Evolutionary conservation across 2,329 filamentous ascomycete species (phyloP).

Genomic region (Nigrospora oryzae): DNA sequence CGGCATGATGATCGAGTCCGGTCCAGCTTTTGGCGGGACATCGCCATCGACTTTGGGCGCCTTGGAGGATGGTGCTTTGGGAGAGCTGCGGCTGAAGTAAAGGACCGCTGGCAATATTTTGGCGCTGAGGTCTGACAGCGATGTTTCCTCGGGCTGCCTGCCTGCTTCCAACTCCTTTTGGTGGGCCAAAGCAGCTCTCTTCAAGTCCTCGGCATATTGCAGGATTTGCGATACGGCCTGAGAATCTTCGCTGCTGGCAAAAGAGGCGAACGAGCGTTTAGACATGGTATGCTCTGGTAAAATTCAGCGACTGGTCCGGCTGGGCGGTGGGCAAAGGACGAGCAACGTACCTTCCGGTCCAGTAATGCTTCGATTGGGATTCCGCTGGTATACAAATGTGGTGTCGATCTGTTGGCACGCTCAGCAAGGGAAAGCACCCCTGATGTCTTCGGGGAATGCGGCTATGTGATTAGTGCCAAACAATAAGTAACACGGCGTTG

Average conservation of each 20-base stretch:
- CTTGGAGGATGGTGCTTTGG: conserved; percentile 9
- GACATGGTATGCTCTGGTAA: conserved; percentile 20
- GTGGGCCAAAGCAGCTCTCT: conserved; percentile 26
- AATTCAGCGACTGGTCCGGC: too few relatives aligned
- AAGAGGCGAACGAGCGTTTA: conserved; percentile 24
- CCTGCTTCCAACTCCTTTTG: conserved; percentile 18
- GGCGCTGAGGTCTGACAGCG: conserved; percentile 10
- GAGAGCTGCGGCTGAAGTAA: conserved; percentile 8
- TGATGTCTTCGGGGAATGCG: too few relatives aligned
- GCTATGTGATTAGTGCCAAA: too few relatives aligned
- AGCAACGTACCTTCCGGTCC: too few relatives aligned
- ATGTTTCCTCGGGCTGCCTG: conserved; percentile 6
- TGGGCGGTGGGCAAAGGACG: too few relatives aligned
- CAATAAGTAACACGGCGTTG: too few relatives aligned
- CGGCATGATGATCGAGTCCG: too few relatives aligned
- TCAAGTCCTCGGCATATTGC: conserved; percentile 27
- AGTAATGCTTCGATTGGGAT: too few relatives aligned
- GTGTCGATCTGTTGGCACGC: too few relatives aligned
- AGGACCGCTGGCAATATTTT: conserved; percentile 12
- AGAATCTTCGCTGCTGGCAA: conserved; percentile 10
- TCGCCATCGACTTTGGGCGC: conserved; percentile 10
- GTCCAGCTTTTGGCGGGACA: too few relatives aligned
- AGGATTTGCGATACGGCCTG: conserved; percentile 20
- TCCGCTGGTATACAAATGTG: too few relatives aligned
- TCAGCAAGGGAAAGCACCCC: too few relatives aligned